phyloP scores from a whole-genome alignment of 2,329 filamentous ascomycete genomes.

The Daldinia eschscholtzii region DNA sequence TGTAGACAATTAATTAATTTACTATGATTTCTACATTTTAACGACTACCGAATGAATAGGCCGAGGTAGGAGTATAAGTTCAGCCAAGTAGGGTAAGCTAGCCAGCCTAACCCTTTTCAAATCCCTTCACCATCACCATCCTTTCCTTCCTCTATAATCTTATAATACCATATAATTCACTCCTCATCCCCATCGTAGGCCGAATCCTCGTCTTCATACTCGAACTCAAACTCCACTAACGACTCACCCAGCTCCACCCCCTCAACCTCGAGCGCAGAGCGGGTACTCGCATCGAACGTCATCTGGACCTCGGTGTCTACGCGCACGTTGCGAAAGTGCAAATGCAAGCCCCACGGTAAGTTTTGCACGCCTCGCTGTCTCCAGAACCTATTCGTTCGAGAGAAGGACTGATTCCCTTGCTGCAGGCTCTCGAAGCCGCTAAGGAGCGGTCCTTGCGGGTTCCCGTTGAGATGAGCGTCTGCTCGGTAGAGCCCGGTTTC shows the following conservation, averaged over 20 bases:
- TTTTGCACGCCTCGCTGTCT: slow-evolving; percentile 11
- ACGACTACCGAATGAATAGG: background rate
- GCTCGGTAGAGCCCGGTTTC: slow-evolving; percentile 60
- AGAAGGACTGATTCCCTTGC: slow-evolving; percentile 54
- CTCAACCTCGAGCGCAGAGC: slow-evolving; percentile 40
- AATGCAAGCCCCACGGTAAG: background rate
- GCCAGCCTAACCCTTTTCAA: background rate
- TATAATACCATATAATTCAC: background rate
- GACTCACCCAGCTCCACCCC: slow-evolving; percentile 43
- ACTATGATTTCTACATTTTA: background rate
- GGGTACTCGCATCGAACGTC: slow-evolving; percentile 35
- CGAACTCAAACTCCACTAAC: slow-evolving; percentile 44
- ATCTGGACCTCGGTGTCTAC: background rate
- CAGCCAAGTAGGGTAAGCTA: background rate
- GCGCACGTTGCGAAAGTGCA: background rate
- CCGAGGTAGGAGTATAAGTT: background rate
- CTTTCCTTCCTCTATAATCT: background rate
- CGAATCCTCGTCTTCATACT: slow-evolving; percentile 1
- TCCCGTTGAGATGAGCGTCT: slow-evolving; percentile 62
- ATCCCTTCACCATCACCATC: too few relatives aligned
- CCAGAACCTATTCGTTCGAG: slow-evolving; percentile 7
- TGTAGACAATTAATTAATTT: background rate
- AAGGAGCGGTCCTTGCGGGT: slow-evolving; percentile 60
- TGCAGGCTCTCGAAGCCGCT: slow-evolving; percentile 60
- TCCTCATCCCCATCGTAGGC: slow-evolving; percentile 9